A percentile compares a stretch with the other conserved stretches of the same genome.
phyloP scores from a whole-genome alignment of 108 stramenopile genomes.

The Cylindrotheca fusiformis region DNA sequence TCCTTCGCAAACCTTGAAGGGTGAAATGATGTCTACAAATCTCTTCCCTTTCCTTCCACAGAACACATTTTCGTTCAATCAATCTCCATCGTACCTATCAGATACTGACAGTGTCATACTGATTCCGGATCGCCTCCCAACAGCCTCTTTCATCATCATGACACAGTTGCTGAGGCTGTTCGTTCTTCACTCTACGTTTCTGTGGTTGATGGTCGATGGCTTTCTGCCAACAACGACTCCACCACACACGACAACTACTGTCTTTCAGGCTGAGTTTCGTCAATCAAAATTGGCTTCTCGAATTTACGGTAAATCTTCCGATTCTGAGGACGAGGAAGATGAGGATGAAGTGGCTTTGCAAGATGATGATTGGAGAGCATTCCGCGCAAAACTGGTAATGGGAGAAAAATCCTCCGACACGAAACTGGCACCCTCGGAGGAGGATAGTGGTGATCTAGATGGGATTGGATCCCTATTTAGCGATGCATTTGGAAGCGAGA shows the following conservation, averaged over 20 bases:
- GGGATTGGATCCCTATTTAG: conserved; percentile 67
- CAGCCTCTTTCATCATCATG: not conserved
- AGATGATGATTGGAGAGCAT: conserved; percentile 72
- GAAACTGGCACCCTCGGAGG: not conserved
- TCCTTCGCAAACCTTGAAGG: too few species aligned
- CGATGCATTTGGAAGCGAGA: conserved; percentile 12
- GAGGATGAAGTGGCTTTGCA: conserved; percentile 25
- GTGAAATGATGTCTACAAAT: too few species aligned
- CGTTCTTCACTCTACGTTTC: not conserved
- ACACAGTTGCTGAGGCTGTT: not conserved
- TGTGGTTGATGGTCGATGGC: not conserved
- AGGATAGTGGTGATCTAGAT: conserved; percentile 46
- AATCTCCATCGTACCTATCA: too few species aligned
- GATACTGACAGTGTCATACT: too few species aligned
- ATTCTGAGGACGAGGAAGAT: conserved; percentile 44
- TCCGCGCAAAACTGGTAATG: conserved; percentile 81
- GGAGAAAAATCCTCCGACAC: conserved; percentile 29
- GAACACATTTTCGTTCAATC: too few species aligned
- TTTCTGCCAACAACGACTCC: too few species aligned
- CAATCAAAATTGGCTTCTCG: not conserved
- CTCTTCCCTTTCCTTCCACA: too few species aligned
- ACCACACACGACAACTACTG: too few species aligned
- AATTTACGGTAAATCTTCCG: conserved; percentile 1
- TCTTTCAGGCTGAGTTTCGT: too few species aligned
- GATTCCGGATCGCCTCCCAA: too few species aligned